These are phyloP conservation scores for Brassica cretica DNA, from an alignment of 345 rosid species.

Conservation along the genomic window DNA sequence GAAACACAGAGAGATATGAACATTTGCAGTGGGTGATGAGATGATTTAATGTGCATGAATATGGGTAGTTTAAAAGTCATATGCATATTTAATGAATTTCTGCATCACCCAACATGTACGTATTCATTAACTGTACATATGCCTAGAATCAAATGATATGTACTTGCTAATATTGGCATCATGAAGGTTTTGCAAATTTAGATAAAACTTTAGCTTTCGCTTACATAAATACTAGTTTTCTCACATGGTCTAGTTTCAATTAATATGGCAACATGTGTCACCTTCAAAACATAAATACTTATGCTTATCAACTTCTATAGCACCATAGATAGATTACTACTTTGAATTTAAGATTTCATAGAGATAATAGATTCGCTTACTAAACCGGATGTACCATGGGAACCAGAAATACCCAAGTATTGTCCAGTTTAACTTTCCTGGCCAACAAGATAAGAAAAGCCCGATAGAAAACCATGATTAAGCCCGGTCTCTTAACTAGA, in stretches of 20 bases:
- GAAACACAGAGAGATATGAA: not conserved
- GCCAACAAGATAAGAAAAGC: not conserved
- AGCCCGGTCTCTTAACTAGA: too few relatives aligned
- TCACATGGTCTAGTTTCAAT: slow-evolving; percentile 27
- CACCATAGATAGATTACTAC: not conserved
- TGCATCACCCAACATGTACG: slow-evolving; percentile 17
- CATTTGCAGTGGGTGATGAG: slow-evolving; percentile 5
- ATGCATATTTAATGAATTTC: slow-evolving; percentile 21
- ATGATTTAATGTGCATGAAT: slow-evolving; percentile 19
- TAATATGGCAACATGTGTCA: slow-evolving; percentile 1
- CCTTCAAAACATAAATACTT: slow-evolving; percentile 9
- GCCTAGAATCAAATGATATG: slow-evolving; percentile 3
- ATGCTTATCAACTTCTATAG: slow-evolving; percentile 15
- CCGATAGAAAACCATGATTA: not conserved
- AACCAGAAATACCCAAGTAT: not conserved
- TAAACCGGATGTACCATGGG: slow-evolving; percentile 2
- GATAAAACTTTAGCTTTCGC: not conserved
- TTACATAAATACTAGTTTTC: slow-evolving; percentile 4
- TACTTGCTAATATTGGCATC: slow-evolving; percentile 18
- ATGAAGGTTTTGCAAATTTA: not conserved
- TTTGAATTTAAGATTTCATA: not conserved
- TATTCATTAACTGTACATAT: slow-evolving; percentile 17
- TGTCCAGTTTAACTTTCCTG: not conserved
- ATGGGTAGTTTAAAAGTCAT: slow-evolving; percentile 24
- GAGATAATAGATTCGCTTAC: not conserved